Percentiles rank a stretch among this genome's conserved stretches.
Conservation (phyloP, 2,329 filamentous ascomycete genomes). For the Sporothrix mexicana region DNA sequence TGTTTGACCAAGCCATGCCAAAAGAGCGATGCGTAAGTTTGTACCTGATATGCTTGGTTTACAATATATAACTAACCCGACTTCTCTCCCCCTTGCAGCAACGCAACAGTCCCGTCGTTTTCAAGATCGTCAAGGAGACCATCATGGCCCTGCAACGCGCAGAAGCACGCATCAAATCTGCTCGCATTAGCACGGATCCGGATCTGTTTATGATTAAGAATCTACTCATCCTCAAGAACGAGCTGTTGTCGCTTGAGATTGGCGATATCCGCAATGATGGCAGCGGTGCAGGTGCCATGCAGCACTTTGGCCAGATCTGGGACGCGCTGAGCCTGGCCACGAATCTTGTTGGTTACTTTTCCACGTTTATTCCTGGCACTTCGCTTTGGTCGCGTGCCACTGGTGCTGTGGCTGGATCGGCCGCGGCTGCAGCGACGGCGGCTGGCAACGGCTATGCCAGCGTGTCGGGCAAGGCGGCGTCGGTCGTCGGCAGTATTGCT, state of each 20-base stretch:
- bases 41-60: neutral
- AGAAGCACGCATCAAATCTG: slow-evolving; percentile 70
- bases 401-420: slow-evolving; percentile 5
- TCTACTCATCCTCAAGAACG: slow-evolving; percentile 91
- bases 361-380: slow-evolving; percentile 62
- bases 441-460: slow-evolving; percentile 35
- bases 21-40: slow-evolving; percentile 65
- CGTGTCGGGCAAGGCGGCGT: slow-evolving; percentile 25
- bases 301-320: slow-evolving; percentile 70
- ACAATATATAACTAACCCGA: neutral
- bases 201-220: slow-evolving; percentile 96
- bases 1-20: slow-evolving; percentile 70
- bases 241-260: slow-evolving; percentile 95
- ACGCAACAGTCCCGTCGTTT: slow-evolving; percentile 62
- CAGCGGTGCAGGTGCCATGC: slow-evolving; percentile 45
- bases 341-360: slow-evolving; percentile 65
- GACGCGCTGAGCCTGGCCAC: slow-evolving; percentile 62
- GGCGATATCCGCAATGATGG: slow-evolving; percentile 63
- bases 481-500: slow-evolving; percentile 31
- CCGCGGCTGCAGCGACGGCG: slow-evolving; percentile 31
- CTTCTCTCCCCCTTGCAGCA: slow-evolving; percentile 45
- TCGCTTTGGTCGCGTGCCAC: slow-evolving; percentile 52
- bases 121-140: slow-evolving; percentile 84
- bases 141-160: slow-evolving; percentile 82
- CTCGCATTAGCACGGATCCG: slow-evolving; percentile 67